A percentile compares a stretch with the other conserved stretches of the same genome.
Evolutionary conservation across 805 yeast species (phyloP).

Genomic region (Schizosaccharomyces lindneri): DNA sequence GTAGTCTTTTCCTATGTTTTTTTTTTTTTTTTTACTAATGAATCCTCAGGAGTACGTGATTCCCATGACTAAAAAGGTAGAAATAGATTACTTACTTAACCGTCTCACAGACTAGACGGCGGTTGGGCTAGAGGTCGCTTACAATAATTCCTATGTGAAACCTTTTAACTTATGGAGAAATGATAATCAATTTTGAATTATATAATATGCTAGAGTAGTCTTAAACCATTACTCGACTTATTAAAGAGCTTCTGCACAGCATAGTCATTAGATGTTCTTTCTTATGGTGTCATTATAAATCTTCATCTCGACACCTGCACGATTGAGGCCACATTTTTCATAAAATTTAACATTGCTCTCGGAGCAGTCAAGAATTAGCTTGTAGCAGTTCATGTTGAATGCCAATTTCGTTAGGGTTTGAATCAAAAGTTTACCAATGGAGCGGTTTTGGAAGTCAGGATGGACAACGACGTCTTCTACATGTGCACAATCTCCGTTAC

Average conservation of each 20-base stretch:
- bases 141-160: too few species aligned
- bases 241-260: not conserved
- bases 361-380: constrained; percentile 41
- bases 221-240: constrained; percentile 13
- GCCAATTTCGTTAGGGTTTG: not conserved
- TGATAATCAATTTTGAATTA: not conserved
- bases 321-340: constrained; percentile 41
- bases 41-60: constrained; percentile 46
- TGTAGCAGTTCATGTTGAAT: not conserved
- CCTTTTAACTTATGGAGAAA: too few species aligned
- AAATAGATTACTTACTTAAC: constrained; percentile 68
- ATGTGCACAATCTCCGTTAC: not conserved
- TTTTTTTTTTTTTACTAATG: not conserved
- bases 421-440: not conserved
- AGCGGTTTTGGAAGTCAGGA: not conserved
- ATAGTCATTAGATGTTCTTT: not conserved
- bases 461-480: not conserved
- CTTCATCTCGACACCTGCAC: constrained; percentile 1
- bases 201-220: not conserved
- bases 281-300: not conserved
- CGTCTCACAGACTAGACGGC: constrained; percentile 20
- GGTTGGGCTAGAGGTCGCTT: too few species aligned
- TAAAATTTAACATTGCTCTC: constrained; percentile 44
- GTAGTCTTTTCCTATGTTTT: not conserved
- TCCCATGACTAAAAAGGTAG: constrained; percentile 86